Percentiles rank a stretch among this genome's conserved stretches.
Conservation (phyloP, 768 basidiomycete genomes). For the Leccinellum albellum region DNA sequence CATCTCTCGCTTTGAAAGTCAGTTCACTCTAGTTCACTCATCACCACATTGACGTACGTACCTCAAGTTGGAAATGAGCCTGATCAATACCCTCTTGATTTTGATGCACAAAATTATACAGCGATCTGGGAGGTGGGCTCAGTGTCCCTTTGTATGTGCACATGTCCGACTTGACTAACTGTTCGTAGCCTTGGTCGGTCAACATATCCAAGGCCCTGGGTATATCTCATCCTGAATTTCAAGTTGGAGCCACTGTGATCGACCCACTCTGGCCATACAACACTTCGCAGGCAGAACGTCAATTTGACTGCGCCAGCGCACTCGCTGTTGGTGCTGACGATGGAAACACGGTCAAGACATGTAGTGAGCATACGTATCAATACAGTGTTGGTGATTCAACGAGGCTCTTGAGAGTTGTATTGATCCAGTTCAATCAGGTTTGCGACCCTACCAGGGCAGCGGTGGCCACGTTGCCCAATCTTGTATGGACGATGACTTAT, state of each 20-base stretch:
- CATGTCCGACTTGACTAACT: background rate
- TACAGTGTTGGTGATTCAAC: constrained; percentile 39
- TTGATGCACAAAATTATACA: constrained; percentile 39
- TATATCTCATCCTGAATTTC: constrained; percentile 40
- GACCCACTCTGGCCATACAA: constrained; percentile 53
- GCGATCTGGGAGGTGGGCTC: constrained; percentile 41
- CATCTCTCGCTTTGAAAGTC: constrained; percentile 45
- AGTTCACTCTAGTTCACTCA: background rate
- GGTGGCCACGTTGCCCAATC: background rate
- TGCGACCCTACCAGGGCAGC: background rate
- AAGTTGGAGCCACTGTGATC: constrained; percentile 45
- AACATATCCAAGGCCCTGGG: constrained; percentile 41
- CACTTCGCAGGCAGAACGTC: constrained; percentile 32
- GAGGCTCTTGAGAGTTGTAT: background rate
- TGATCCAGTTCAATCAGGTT: background rate
- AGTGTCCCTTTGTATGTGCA: background rate
- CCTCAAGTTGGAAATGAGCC: constrained; percentile 49
- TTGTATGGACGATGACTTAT: background rate
- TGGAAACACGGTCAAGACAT: constrained; percentile 40
- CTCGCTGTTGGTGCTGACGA: constrained; percentile 44
- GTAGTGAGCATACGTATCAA: constrained; percentile 55
- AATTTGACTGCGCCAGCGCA: constrained; percentile 47
- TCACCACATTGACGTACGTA: background rate
- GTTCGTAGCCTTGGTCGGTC: constrained; percentile 43
- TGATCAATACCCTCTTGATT: constrained; percentile 40